Conservation (phyloP, 2,329 filamentous ascomycete species). For the Clonostachys byssicola region DNA sequence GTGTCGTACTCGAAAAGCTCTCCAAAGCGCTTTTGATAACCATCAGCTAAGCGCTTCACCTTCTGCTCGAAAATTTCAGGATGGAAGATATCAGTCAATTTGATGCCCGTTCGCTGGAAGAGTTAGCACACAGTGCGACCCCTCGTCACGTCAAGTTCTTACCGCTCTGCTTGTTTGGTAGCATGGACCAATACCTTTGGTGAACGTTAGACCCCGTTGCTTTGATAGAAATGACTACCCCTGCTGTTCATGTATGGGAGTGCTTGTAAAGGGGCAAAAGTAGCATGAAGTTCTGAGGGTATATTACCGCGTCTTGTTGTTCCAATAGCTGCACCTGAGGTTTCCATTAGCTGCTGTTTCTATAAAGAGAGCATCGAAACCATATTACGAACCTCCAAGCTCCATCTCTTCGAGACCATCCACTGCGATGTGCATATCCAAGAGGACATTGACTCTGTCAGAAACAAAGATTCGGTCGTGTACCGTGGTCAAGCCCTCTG, state of each 20-base stretch:
- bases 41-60: slow-evolving; percentile 53
- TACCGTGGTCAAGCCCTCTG: slow-evolving; percentile 25
- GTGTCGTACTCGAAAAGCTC: slow-evolving; percentile 61
- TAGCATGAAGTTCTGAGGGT: slow-evolving; percentile 8
- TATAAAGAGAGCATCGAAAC: no score
- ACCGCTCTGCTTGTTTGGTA: slow-evolving; percentile 21
- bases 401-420: slow-evolving; percentile 64
- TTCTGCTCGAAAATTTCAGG: slow-evolving; percentile 62
- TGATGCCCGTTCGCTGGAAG: slow-evolving; percentile 56
- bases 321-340: slow-evolving; percentile 19
- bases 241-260: slow-evolving; percentile 7
- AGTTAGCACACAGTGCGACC: slow-evolving; percentile 11
- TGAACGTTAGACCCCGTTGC: slow-evolving; percentile 13
- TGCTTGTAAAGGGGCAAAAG: slow-evolving; percentile 9
- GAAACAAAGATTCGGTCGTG: slow-evolving; percentile 54
- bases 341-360: slow-evolving; percentile 9
- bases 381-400: slow-evolving; percentile 23
- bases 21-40: slow-evolving; percentile 63
- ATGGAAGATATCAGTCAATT: slow-evolving; percentile 65
- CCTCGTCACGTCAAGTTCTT: slow-evolving; percentile 9
- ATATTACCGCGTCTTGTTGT: slow-evolving; percentile 28
- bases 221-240: slow-evolving; percentile 7
- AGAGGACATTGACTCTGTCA: slow-evolving; percentile 59
- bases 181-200: slow-evolving; percentile 30
- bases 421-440: slow-evolving; percentile 62